Percentiles rank a stretch among this genome's conserved stretches.
Conservation (phyloP, 331 rosid species). For the Pyracantha coccinea region DNA sequence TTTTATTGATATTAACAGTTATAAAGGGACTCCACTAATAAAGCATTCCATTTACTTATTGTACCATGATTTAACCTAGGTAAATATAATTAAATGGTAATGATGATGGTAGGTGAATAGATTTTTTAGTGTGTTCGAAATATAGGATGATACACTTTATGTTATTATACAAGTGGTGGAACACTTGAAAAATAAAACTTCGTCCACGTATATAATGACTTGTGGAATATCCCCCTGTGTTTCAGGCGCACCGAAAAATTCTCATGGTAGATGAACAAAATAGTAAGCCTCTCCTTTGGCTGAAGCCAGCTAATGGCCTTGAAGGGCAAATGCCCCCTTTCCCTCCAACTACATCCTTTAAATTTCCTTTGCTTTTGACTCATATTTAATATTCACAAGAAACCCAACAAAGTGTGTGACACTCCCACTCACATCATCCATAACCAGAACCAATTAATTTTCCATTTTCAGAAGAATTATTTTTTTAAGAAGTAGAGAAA, state of each 20-base stretch:
- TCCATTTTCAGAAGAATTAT: not conserved
- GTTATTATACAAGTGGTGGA: too few species aligned
- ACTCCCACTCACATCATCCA: not conserved
- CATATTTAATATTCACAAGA: not conserved
- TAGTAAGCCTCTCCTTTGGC: not conserved
- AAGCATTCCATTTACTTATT: too few species aligned
- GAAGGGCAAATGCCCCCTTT: not conserved
- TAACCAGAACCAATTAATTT: not conserved
- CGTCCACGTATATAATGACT: too few species aligned
- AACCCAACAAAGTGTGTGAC: slow-evolving; percentile 4
- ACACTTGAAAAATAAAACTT: too few species aligned
- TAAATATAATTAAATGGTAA: too few species aligned
- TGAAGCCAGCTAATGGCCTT: not conserved
- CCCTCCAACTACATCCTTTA: slow-evolving; percentile 5
- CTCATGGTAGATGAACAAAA: not conserved
- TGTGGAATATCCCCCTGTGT: too few species aligned
- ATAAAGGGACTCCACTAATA: too few species aligned
- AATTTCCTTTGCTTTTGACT: not conserved
- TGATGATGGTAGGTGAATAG: too few species aligned
- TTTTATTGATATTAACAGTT: too few species aligned
- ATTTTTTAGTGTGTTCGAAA: too few species aligned
- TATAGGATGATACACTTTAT: accelerated
- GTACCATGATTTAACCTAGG: too few species aligned
- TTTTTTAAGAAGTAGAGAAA: not conserved
- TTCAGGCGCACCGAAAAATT: too few species aligned